Evolutionary conservation across 2,329 filamentous ascomycete genomes (phyloP).

Genomic region (Ophiocordyceps camponoti-saundersi): DNA sequence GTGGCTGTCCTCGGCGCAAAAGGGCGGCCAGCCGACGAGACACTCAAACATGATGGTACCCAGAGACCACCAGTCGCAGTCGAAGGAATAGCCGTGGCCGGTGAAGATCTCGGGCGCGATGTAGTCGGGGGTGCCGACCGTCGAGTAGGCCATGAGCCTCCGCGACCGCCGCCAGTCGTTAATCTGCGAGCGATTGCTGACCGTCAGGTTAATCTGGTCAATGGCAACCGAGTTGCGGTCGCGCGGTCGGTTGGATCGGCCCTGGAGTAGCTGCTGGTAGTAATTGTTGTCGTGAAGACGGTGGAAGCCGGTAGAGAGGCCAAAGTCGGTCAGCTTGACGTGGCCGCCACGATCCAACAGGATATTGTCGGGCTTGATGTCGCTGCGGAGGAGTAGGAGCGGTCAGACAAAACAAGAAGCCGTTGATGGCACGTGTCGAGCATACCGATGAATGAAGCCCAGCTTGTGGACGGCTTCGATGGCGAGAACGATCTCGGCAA

Average conservation of each 20-base stretch:
- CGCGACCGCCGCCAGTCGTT: constrained; percentile 97
- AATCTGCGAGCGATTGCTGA: constrained; percentile 93
- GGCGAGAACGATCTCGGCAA: constrained; percentile 94
- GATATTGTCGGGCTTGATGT: constrained; percentile 99
- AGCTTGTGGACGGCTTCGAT: constrained; percentile 97
- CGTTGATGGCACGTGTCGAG: constrained; percentile 1
- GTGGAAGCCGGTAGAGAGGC: constrained; percentile 93
- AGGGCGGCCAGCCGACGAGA: constrained; percentile 94
- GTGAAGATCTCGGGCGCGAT: constrained; percentile 98
- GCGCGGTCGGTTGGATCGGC: constrained; percentile 51
- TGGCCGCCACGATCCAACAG: constrained; percentile 87
- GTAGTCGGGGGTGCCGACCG: constrained; percentile 94
- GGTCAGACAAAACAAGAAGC: neutral
- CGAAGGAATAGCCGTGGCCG: constrained; percentile 86
- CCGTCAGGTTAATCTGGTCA: constrained; percentile 94
- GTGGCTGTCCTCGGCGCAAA: constrained; percentile 93
- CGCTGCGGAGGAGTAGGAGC: constrained; percentile 32
- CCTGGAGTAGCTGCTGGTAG: constrained; percentile 89
- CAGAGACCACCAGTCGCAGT: constrained; percentile 98
- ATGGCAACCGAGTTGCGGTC: constrained; percentile 91
- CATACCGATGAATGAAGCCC: constrained; percentile 90
- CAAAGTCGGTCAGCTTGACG: constrained; percentile 96
- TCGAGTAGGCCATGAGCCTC: constrained; percentile 92
- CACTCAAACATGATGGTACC: constrained; percentile 99
- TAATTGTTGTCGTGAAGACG: constrained; percentile 97